A percentile compares a stretch with the other conserved stretches of the same genome.
These are phyloP conservation scores for Turritis glabra DNA, from an alignment of 345 rosid species.

Conservation along the genomic window DNA sequence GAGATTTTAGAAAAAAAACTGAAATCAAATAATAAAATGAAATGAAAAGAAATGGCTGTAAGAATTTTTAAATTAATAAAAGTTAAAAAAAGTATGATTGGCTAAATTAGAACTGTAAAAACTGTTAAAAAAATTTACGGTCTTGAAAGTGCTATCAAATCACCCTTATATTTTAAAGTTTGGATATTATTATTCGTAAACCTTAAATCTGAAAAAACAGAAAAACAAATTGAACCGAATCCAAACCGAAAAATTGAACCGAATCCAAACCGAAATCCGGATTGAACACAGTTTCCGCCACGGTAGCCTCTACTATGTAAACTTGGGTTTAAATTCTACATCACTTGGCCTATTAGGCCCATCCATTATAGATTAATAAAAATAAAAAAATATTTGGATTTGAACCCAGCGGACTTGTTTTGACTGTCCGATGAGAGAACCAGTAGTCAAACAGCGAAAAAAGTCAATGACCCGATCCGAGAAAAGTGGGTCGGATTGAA, in stretches of 20 bases:
- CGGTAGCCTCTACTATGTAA: neutral
- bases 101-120: no score
- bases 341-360: constrained; percentile 6
- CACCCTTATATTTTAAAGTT: no score
- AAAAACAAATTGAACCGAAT: no score
- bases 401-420: constrained; percentile 10
- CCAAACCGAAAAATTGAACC: neutral
- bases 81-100: no score
- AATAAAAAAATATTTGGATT: neutral
- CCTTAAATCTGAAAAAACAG: no score
- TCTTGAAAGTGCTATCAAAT: no score
- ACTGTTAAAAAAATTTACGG: no score
- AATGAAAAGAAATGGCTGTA: no score
- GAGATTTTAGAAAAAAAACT: no score
- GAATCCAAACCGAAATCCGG: neutral
- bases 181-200: no score
- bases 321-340: neutral
- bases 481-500: neutral
- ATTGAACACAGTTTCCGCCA: neutral
- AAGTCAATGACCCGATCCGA: constrained; percentile 34
- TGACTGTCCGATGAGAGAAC: constrained; percentile 1
- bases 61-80: no score
- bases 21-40: no score
- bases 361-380: neutral
- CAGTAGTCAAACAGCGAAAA: neutral